Base-by-base conservation (phyloP, 495 filamentous ascomycete genomes). In the Trichocladium uniseriatum region DNA sequence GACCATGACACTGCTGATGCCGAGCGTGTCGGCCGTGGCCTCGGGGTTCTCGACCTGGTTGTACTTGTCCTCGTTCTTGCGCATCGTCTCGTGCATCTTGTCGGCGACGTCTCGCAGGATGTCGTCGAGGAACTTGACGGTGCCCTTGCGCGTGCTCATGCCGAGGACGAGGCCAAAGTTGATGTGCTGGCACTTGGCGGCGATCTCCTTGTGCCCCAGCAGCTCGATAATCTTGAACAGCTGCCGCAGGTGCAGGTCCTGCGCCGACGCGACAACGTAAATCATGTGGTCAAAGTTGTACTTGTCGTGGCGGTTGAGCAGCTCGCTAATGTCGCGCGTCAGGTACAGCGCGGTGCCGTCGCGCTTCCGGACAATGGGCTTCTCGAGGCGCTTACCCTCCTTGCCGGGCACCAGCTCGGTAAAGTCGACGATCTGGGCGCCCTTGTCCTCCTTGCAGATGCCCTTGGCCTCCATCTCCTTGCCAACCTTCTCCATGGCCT, bases 401-500 rank as follows among this genome's bases (percentile, higher is more conserved):
- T 79, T 78, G 44, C 77, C 77, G 13, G 72, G 71, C 7, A 79
- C 72, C 51, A 88, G 79, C 64, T 90, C 88, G 42, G 77, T 77
- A 54, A 98, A 86, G 65, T 98, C 85, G 48, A 95, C 81, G 53
- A 96, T 86, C 43, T 87, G 72, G 35, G 92, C 92, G 34, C 92
- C 92, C 28, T 96, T 80, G 28, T 88, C 90, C 59, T 86, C 79
- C 64, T 90, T 82, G 0, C 83, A 81, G 24, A 95, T 77, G 11
- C 80, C 79, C 54, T 78, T 79, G 46, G 86, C 79, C 60, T 79
- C 73, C 77, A 96, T 80, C 54, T 73, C 64, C 43, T 70, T 62
- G 24, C 79, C 83, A 14, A 79, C 73, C 45, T 70, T 69, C 35
- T 82, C 78, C 87, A 98, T 95, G 53, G 79, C 80, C 60, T 87